phyloP scores from a whole-genome alignment of 192 early-diverging fungal genomes.

The Jimgerdemannia flammicorona region DNA sequence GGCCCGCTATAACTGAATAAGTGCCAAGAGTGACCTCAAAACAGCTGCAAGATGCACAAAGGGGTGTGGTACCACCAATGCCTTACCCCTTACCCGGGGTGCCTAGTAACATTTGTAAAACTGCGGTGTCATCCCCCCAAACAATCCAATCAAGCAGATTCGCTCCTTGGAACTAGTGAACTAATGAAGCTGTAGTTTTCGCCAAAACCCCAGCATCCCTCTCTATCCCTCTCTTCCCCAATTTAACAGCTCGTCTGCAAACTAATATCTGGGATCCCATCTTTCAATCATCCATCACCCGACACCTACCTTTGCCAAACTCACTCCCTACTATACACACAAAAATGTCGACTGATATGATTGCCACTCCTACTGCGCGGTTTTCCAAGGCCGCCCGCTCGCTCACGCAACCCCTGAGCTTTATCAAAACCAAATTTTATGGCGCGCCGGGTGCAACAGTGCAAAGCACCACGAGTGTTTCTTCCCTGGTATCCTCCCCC shows the following conservation, averaged over 20 bases:
- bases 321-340: not conserved
- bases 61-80: no score
- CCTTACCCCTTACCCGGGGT: no score
- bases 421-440: not conserved
- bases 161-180: no score
- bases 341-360: not conserved
- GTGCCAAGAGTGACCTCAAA: not conserved
- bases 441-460: not conserved
- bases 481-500: not conserved
- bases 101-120: no score
- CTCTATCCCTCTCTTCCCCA: no score
- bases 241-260: no score
- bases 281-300: not conserved
- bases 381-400: not conserved
- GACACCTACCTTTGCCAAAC: no score
- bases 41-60: no score
- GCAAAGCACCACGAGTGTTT: not conserved
- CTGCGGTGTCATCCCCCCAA: no score
- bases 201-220: no score
- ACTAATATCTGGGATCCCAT: not conserved
- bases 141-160: no score
- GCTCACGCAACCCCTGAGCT: not conserved
- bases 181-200: no score
- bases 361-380: not conserved
- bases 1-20: not conserved